phyloP scores from a whole-genome alignment of 208 protist genomes.

The Angomonas deanei region DNA sequence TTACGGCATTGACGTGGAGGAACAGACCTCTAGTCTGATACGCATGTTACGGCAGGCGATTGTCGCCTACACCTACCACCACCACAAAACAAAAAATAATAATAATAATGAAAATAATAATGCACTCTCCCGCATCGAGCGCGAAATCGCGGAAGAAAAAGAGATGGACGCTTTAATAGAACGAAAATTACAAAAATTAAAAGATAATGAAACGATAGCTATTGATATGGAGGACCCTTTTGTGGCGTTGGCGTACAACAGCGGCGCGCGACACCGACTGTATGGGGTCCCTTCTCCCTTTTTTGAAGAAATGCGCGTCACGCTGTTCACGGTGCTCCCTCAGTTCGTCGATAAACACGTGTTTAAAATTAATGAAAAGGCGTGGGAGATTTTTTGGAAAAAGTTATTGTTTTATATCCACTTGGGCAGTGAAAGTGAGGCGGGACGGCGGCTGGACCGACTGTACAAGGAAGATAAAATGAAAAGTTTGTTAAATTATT shows the following conservation, averaged over 20 bases:
- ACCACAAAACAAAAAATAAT: background rate
- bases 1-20: background rate
- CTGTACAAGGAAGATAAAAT: background rate
- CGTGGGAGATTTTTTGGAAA: background rate
- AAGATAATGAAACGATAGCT: background rate
- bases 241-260: background rate
- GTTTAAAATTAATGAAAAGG: slow-evolving; percentile 31
- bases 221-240: background rate
- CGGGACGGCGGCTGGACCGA: background rate
- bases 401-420: background rate
- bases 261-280: slow-evolving; percentile 35
- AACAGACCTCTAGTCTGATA: background rate
- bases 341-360: slow-evolving; percentile 51
- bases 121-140: background rate
- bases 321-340: slow-evolving; percentile 39
- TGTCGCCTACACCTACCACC: background rate
- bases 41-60: background rate
- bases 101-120: slow-evolving; percentile 1
- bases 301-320: slow-evolving; percentile 32
- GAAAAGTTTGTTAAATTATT: background rate
- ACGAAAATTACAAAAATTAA: background rate
- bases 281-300: slow-evolving; percentile 41
- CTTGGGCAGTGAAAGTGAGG: background rate
- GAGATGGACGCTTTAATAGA: background rate
- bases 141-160: background rate